Evolutionary conservation across 2,329 filamentous ascomycete species (phyloP).

Genomic region (Fusarium succisae): DNA sequence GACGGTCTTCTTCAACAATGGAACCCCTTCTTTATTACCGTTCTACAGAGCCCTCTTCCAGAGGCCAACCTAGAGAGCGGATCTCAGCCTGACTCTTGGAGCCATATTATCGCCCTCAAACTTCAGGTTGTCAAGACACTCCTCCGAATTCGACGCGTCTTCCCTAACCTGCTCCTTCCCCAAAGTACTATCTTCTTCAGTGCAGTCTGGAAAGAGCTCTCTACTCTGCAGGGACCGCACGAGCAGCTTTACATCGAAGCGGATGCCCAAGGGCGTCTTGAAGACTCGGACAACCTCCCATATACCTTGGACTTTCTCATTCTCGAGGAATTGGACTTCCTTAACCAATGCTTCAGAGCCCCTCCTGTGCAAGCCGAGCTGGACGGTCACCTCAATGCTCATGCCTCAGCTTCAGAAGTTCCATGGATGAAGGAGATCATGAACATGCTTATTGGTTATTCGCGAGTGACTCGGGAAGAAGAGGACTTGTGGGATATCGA

Average conservation of each 20-base stretch:
- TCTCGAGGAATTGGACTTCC: constrained; percentile 92
- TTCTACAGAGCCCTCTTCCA: constrained; percentile 79
- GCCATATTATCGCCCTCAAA: constrained; percentile 86
- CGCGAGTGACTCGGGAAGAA: constrained; percentile 91
- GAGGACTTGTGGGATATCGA: constrained; percentile 97
- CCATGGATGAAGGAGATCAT: constrained; percentile 90
- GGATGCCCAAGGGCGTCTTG: constrained; percentile 85
- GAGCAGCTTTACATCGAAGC: constrained; percentile 86
- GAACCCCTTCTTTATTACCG: constrained; percentile 87
- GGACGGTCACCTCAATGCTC: constrained; percentile 76
- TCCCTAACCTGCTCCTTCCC: constrained; percentile 81
- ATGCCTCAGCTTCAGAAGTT: constrained; percentile 68
- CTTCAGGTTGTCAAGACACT: constrained; percentile 94
- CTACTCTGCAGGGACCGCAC: constrained; percentile 75
- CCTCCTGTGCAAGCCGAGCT: constrained; percentile 89
- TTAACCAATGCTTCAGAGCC: constrained; percentile 89
- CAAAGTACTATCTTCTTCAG: constrained; percentile 87
- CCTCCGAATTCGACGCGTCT: constrained; percentile 86
- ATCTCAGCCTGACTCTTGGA: constrained; percentile 74
- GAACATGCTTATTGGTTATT: constrained; percentile 84
- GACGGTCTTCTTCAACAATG: constrained; percentile 85
- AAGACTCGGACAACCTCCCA: constrained; percentile 90
- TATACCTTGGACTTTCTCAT: constrained; percentile 95
- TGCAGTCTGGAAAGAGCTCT: constrained; percentile 89
- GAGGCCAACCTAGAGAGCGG: constrained; percentile 61